Conservation (phyloP, 805 yeast species). For the Suhomyces xylopsoci region DNA sequence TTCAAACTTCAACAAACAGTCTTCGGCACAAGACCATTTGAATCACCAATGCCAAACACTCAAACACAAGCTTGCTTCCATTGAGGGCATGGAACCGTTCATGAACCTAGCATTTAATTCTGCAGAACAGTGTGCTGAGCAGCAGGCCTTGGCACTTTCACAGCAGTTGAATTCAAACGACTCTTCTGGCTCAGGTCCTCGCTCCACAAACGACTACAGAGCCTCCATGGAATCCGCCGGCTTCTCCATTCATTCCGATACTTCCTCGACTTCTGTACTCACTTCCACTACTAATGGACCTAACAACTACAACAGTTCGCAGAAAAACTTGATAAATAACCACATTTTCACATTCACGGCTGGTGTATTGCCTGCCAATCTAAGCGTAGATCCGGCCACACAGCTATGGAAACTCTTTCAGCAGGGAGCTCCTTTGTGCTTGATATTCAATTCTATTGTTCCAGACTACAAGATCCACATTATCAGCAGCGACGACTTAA, state of each 20-base stretch:
- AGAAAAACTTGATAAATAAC: constrained; percentile 21
- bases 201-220: constrained; percentile 24
- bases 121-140: constrained; percentile 69
- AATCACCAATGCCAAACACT: constrained; percentile 63
- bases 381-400: constrained; percentile 87
- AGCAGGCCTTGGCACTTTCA: constrained; percentile 57
- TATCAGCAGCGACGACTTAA: constrained; percentile 74
- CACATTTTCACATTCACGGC: constrained; percentile 63
- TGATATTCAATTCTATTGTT: constrained; percentile 69
- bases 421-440: constrained; percentile 89
- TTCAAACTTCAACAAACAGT: constrained; percentile 60
- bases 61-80: constrained; percentile 50
- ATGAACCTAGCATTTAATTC: constrained; percentile 59
- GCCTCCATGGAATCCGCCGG: constrained; percentile 33
- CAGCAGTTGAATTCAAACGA: constrained; percentile 35
- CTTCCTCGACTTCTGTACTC: constrained; percentile 22
- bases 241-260: constrained; percentile 36
- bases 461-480: constrained; percentile 53
- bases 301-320: background rate
- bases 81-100: constrained; percentile 69
- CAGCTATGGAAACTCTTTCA: constrained; percentile 85
- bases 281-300: constrained; percentile 10
- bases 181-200: background rate
- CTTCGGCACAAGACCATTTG: constrained; percentile 62
- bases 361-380: constrained; percentile 72